Conservation (phyloP, 2,329 filamentous ascomycete species). For the Biscogniauxia sp. region DNA sequence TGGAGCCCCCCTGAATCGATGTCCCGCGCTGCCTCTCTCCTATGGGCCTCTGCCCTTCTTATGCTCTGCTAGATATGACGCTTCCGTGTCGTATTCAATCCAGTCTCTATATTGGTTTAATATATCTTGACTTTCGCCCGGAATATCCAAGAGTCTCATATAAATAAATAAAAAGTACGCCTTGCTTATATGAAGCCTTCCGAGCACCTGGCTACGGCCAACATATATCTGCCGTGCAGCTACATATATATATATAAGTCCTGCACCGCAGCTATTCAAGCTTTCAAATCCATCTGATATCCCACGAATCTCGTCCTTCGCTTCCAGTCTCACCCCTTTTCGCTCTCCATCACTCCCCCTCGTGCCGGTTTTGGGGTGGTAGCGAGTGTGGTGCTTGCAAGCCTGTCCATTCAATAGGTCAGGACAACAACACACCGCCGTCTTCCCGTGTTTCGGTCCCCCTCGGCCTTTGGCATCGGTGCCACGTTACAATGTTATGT, state of each 20-base stretch:
- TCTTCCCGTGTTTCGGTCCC: conserved; percentile 12
- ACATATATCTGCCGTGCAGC: background rate
- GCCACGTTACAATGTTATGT: conserved; percentile 23
- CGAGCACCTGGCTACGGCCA: background rate
- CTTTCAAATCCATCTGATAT: background rate
- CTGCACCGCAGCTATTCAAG: background rate
- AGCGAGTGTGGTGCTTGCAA: conserved; percentile 2
- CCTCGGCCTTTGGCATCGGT: conserved; percentile 16
- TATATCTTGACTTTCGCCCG: background rate
- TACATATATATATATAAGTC: background rate
- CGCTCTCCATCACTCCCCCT: background rate
- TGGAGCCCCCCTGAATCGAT: conserved; percentile 3
- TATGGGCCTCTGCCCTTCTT: conserved; percentile 7
- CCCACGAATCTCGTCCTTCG: background rate
- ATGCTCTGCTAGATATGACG: conserved; percentile 5
- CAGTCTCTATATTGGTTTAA: conserved; percentile 1
- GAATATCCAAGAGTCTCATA: background rate
- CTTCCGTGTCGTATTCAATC: conserved; percentile 13
- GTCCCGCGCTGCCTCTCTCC: conserved; percentile 12
- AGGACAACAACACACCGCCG: conserved; percentile 7
- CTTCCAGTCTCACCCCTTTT: background rate
- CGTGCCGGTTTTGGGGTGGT: conserved; percentile 10
- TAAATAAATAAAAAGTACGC: background rate
- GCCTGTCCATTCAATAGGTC: conserved; percentile 10
- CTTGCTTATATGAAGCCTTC: background rate